A percentile compares a stretch with the other conserved stretches of the same genome.
phyloP scores from a whole-genome alignment of 805 yeast genomes.

The Ogataea philodendri region DNA sequence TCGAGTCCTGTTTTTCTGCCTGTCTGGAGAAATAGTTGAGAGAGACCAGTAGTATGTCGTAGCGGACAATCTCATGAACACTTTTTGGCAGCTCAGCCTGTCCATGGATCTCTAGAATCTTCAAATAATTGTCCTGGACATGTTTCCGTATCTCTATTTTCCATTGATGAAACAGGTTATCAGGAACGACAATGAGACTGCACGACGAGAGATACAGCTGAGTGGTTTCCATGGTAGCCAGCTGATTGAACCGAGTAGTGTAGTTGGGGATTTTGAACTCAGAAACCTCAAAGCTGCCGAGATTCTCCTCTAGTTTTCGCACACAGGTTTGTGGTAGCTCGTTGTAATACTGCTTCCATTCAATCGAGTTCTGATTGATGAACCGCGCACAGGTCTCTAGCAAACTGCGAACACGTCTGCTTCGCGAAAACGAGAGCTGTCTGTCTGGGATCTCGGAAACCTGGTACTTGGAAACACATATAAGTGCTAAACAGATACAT shows the following conservation, averaged over 20 bases:
- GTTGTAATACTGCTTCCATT: slow-evolving; percentile 52
- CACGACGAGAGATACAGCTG: slow-evolving; percentile 47
- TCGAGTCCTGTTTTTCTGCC: slow-evolving; percentile 33
- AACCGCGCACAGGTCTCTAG: slow-evolving; percentile 41
- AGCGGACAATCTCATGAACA: slow-evolving; percentile 37
- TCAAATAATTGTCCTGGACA: slow-evolving; percentile 38
- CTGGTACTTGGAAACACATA: slow-evolving; percentile 55
- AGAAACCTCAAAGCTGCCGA: slow-evolving; percentile 44
- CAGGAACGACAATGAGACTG: slow-evolving; percentile 63
- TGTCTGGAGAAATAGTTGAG: slow-evolving; percentile 45
- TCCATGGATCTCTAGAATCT: slow-evolving; percentile 32
- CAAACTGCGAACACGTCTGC: slow-evolving; percentile 28
- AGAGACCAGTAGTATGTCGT: slow-evolving; percentile 54
- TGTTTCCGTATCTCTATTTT: slow-evolving; percentile 56
- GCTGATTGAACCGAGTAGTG: slow-evolving; percentile 19
- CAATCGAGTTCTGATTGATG: slow-evolving; percentile 48
- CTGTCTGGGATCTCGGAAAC: slow-evolving; percentile 43
- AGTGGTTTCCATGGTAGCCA: slow-evolving; percentile 15
- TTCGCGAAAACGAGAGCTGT: slow-evolving; percentile 17
- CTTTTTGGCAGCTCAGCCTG: slow-evolving; percentile 28
- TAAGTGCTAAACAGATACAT: slow-evolving; percentile 54
- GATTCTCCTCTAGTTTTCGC: slow-evolving; percentile 34
- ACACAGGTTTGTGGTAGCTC: slow-evolving; percentile 46
- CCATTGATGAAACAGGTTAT: slow-evolving; percentile 69
- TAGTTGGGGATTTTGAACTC: slow-evolving; percentile 12